phyloP scores from a whole-genome alignment of 176 grass and related monocot genomes.

The Carex kokanica region DNA sequence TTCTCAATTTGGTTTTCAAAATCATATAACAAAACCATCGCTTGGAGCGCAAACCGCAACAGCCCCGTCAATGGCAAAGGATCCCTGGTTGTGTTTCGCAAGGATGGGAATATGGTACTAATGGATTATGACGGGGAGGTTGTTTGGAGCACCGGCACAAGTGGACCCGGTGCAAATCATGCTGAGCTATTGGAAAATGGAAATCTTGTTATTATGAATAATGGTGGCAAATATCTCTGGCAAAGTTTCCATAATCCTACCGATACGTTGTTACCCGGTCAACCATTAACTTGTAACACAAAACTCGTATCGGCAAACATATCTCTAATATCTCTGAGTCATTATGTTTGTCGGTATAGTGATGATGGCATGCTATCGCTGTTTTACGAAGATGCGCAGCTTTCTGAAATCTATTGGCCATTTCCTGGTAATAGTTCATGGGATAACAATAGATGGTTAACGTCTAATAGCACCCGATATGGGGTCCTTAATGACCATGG shows the following conservation, averaged over 20 bases:
- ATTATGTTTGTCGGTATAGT: constrained; percentile 50
- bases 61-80: constrained; percentile 35
- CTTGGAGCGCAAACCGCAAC: constrained; percentile 50
- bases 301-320: constrained; percentile 27
- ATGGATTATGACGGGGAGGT: constrained; percentile 36
- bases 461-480: constrained; percentile 45
- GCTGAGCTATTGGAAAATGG: constrained; percentile 41
- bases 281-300: constrained; percentile 31
- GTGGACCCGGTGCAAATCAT: background rate
- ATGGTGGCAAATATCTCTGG: constrained; percentile 41
- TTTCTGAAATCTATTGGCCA: constrained; percentile 69
- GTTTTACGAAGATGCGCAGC: constrained; percentile 42
- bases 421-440: constrained; percentile 31
- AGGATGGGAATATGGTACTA: constrained; percentile 41
- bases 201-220: constrained; percentile 42
- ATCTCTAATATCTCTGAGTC: constrained; percentile 30
- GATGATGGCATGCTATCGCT: constrained; percentile 55
- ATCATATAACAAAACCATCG: constrained; percentile 23
- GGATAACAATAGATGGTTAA: constrained; percentile 37
- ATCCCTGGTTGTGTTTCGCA: constrained; percentile 33
- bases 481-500: constrained; percentile 43
- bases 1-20: constrained; percentile 60
- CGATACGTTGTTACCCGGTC: constrained; percentile 47
- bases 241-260: constrained; percentile 56
- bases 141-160: constrained; percentile 44